These are phyloP conservation scores for Stenogyne calaminthoides DNA, from an alignment of 305 asterid species.

Conservation along the genomic window DNA sequence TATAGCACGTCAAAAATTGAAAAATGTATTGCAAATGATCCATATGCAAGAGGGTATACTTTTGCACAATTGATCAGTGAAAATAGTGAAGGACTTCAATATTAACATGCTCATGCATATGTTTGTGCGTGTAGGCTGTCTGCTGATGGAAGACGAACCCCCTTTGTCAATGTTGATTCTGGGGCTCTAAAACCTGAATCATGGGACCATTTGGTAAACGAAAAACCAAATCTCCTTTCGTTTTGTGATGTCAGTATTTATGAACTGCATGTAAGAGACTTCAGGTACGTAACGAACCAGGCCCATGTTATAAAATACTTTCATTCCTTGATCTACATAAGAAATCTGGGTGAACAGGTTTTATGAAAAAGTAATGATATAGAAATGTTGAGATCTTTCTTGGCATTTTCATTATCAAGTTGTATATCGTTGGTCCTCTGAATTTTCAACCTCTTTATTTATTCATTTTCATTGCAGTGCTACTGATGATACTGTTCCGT, in stretches of 20 bases:
- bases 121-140: slow-evolving; percentile 63
- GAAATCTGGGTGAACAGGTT: slow-evolving; percentile 11
- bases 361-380: neutral
- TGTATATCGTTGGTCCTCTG: neutral
- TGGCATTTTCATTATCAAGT: slow-evolving; percentile 15
- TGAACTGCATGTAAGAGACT: slow-evolving; percentile 95
- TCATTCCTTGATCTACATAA: neutral
- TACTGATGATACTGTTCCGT: slow-evolving; percentile 69
- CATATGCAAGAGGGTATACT: slow-evolving; percentile 91
- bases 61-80: slow-evolving; percentile 10
- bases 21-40: slow-evolving; percentile 84
- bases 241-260: slow-evolving; percentile 86
- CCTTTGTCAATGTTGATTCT: slow-evolving; percentile 72
- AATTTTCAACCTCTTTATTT: slow-evolving; percentile 9
- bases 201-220: slow-evolving; percentile 77
- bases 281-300: slow-evolving; percentile 61
- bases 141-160: slow-evolving; percentile 71
- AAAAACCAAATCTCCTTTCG: slow-evolving; percentile 66
- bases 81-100: slow-evolving; percentile 16
- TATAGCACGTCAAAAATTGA: slow-evolving; percentile 75
- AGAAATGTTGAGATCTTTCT: neutral
- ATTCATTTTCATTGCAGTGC: slow-evolving; percentile 52
- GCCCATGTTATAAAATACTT: slow-evolving; percentile 18
- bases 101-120: slow-evolving; percentile 16
- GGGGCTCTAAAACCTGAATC: slow-evolving; percentile 80